Evolutionary conservation across 192 early-diverging fungal genomes (phyloP).

Genomic region (Podila epigama): DNA sequence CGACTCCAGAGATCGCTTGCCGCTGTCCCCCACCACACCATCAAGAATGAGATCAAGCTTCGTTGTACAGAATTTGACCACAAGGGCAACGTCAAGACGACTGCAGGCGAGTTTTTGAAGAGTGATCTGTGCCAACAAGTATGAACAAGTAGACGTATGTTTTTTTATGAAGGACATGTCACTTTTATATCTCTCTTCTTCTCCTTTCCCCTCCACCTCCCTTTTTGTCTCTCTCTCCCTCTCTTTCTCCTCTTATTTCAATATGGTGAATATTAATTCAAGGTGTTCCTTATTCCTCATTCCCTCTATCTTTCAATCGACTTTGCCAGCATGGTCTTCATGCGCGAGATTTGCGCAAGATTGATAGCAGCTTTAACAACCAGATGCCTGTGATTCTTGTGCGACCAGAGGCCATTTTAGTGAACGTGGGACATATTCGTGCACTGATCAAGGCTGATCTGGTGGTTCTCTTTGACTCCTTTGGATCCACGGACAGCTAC

Average conservation of each 20-base stretch:
- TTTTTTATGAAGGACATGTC: too few relatives aligned
- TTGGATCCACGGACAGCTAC: constrained; percentile 70
- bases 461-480: constrained; percentile 79
- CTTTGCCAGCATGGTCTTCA: constrained; percentile 77
- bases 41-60: constrained; percentile 49
- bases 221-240: too few relatives aligned
- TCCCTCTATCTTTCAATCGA: too few relatives aligned
- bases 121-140: constrained; percentile 76
- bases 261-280: too few relatives aligned
- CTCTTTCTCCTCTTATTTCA: too few relatives aligned
- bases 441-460: constrained; percentile 83
- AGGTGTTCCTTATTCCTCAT: too few relatives aligned
- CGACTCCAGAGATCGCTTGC: constrained; percentile 29
- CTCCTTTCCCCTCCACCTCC: too few relatives aligned
- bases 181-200: too few relatives aligned
- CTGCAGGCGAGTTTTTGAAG: constrained; percentile 79
- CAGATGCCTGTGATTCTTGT: constrained; percentile 86
- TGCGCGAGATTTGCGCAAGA: constrained; percentile 87
- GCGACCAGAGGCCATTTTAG: constrained; percentile 79
- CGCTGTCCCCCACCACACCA: constrained; percentile 42
- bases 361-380: constrained; percentile 78
- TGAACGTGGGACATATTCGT: constrained; percentile 83
- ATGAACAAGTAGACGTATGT: not conserved
- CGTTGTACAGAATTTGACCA: constrained; percentile 73
- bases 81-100: constrained; percentile 70